Base-by-base conservation (phyloP, 2,329 filamentous ascomycete species). In the Apiospora malaysiana region DNA sequence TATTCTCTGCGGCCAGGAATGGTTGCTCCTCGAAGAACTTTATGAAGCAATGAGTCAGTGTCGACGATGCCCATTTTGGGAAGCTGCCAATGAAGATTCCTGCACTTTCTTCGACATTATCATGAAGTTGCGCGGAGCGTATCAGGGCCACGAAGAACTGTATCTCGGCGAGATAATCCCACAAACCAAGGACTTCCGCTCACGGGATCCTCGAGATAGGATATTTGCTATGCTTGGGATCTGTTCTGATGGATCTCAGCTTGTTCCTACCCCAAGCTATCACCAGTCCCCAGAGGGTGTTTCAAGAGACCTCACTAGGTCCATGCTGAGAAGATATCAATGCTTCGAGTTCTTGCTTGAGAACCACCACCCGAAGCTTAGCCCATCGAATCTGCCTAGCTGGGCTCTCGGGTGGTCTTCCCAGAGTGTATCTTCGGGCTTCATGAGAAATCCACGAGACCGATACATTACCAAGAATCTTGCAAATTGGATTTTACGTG, bases 271-370 rank as follows among this genome's bases (percentile, higher is more conserved):
- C 59, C 59, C 59, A 14, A 66, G 40, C 9, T 66, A 66, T 12
- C 59, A 32, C 25, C 59, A 66, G 59, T 66, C 59, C n/a, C 25
- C 59, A 6, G 59, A 66, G n/a, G 14, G n/a, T 3, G 59, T 66
- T 37, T 21, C n/a, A 5, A 66, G 25, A 43, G 59, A 66, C 9
- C 27, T 66, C 8, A 66, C 59, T 4, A 37, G 59, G 18, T 6
- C 59, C 9, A 21, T 66, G 59, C 18, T 66, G 1, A 37, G 25
- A 5, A 23, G 5, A 14, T 37, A 66, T 25, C 8, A 23, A 8
- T 49, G 46, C 8, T 49, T 49, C 46, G 46, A 49, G 2, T 1
- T 49, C 9, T 8, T 47, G 7, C 21, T 47, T 9, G 21, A 23
- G 2, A n/a, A n/a, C 21, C 4, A 47, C 21, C 2, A 7, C 21